phyloP scores from a whole-genome alignment of 2,329 filamentous ascomycete species.

The Orbilia javanica region DNA sequence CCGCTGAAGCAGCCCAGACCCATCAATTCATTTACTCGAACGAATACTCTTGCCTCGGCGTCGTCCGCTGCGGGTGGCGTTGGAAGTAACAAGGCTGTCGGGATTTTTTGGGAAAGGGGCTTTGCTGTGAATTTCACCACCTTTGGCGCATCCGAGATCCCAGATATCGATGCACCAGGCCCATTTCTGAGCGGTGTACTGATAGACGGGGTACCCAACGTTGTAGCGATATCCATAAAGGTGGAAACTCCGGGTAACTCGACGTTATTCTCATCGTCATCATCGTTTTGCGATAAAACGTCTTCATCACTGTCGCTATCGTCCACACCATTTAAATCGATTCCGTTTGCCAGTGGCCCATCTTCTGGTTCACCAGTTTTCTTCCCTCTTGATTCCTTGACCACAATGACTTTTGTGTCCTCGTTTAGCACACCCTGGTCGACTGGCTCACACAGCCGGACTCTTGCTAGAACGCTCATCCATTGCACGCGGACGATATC shows the following conservation, averaged over 20 bases:
- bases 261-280: constrained; percentile 60
- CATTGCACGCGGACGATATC: constrained; percentile 74
- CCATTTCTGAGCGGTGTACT: constrained; percentile 50
- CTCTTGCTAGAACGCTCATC: constrained; percentile 74
- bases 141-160: constrained; percentile 70
- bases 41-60: constrained; percentile 86
- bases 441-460: constrained; percentile 94
- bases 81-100: constrained; percentile 84
- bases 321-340: constrained; percentile 71
- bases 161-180: constrained; percentile 68
- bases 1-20: constrained; percentile 97
- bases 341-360: constrained; percentile 64
- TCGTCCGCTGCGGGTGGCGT: constrained; percentile 83
- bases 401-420: constrained; percentile 83
- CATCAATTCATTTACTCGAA: constrained; percentile 85
- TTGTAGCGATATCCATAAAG: constrained; percentile 55
- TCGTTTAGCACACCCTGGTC: constrained; percentile 84
- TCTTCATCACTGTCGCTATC: constrained; percentile 73
- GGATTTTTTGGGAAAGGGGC: constrained; percentile 69
- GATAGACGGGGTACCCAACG: constrained; percentile 48
- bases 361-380: constrained; percentile 61
- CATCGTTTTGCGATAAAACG: constrained; percentile 64
- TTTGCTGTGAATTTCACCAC: constrained; percentile 59
- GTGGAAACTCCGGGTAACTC: constrained; percentile 51
- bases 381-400: constrained; percentile 62